Evolutionary conservation across 108 stramenopile species (phyloP).

Genomic region (Epithemia pelagica): DNA sequence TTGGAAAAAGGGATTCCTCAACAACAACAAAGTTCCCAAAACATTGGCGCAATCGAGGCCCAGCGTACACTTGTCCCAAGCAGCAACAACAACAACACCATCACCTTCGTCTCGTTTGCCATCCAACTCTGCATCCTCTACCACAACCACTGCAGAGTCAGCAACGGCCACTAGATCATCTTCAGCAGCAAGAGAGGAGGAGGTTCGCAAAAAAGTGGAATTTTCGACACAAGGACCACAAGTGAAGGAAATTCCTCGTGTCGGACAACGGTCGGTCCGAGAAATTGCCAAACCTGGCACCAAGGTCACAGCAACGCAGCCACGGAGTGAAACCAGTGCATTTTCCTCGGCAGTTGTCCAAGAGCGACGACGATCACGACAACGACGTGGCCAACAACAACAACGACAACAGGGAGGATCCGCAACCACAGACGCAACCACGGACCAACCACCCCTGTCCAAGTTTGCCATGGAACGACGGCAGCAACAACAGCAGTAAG

Average conservation of each 20-base stretch:
- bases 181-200: too few relatives aligned
- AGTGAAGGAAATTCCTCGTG: constrained; percentile 6
- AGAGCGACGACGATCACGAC: not conserved
- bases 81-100: not conserved
- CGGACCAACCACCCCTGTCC: not conserved
- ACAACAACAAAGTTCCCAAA: too few relatives aligned
- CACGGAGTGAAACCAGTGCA: too few relatives aligned
- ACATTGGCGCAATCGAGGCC: too few relatives aligned
- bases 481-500: not conserved
- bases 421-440: not conserved
- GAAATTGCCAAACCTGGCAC: not conserved
- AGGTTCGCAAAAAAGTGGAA: too few relatives aligned
- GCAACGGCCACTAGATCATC: too few relatives aligned
- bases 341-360: not conserved
- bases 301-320: too few relatives aligned
- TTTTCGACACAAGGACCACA: not conserved
- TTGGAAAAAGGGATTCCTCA: constrained; percentile 16
- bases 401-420: not conserved
- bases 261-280: constrained; percentile 1
- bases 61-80: too few relatives aligned
- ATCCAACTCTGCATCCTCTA: not conserved
- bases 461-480: constrained; percentile 4
- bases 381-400: not conserved
- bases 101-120: not conserved
- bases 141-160: too few relatives aligned